These are phyloP conservation scores for Dactylonectria macrodidyma DNA, from an alignment of 2,329 filamentous ascomycete species.

Conservation along the genomic window DNA sequence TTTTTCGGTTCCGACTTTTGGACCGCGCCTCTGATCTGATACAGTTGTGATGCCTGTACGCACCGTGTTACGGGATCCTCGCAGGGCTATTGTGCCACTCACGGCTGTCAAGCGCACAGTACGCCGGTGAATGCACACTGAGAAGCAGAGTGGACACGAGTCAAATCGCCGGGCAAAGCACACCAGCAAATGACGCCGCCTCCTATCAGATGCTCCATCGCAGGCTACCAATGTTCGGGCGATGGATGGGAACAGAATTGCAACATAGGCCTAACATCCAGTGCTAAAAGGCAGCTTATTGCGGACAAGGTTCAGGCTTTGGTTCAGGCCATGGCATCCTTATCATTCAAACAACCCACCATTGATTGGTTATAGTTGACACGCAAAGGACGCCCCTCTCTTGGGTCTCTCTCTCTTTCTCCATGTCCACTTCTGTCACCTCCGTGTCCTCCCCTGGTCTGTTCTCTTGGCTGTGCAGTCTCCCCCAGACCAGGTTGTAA, in stretches of 20 bases:
- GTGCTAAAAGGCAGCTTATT: neutral
- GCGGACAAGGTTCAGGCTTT: constrained; percentile 1
- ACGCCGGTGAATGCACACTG: no score
- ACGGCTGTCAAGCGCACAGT: no score
- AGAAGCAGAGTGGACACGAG: neutral
- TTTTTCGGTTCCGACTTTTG: neutral
- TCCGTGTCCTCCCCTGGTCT: neutral
- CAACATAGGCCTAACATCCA: neutral
- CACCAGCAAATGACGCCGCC: neutral
- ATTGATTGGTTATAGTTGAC: neutral
- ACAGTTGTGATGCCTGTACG: neutral
- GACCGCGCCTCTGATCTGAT: neutral
- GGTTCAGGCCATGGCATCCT: constrained; percentile 3
- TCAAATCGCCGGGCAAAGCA: neutral
- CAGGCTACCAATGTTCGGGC: neutral
- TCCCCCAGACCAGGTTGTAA: neutral
- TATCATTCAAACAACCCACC: neutral
- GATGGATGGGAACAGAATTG: neutral
- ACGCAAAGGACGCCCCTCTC: neutral
- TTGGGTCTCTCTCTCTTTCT: neutral
- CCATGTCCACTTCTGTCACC: neutral
- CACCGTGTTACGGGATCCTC: neutral
- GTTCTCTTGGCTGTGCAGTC: neutral
- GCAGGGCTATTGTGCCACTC: neutral
- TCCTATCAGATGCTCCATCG: neutral